Percentiles rank a stretch among this genome's conserved stretches.
Evolutionary conservation across 495 filamentous ascomycete genomes (phyloP).

Genomic region (Pseudevernia furfuracea): DNA sequence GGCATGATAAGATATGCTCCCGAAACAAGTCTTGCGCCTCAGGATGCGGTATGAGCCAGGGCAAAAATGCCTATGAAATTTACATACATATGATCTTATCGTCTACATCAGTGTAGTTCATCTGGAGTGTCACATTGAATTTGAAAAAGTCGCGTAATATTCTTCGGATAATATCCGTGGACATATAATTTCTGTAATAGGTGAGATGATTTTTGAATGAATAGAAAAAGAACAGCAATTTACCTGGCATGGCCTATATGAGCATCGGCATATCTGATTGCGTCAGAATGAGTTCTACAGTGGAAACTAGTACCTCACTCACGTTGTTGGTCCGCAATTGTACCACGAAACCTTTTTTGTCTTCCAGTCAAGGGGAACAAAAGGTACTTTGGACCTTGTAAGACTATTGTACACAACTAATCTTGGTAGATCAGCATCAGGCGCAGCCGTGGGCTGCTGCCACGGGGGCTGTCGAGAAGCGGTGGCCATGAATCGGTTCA

Average conservation of each 20-base stretch:
- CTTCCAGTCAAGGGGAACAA: slow-evolving; percentile 61
- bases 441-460: slow-evolving; percentile 37
- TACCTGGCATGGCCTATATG: slow-evolving; percentile 78
- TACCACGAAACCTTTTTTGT: slow-evolving; percentile 77
- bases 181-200: slow-evolving; percentile 65
- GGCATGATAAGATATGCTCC: neutral
- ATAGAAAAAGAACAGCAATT: neutral
- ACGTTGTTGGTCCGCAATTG: slow-evolving; percentile 86
- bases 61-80: neutral
- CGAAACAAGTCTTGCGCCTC: neutral
- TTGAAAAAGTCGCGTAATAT: slow-evolving; percentile 81
- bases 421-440: slow-evolving; percentile 33
- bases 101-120: slow-evolving; percentile 80
- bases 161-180: slow-evolving; percentile 83
- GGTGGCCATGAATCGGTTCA: slow-evolving; percentile 23
- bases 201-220: neutral
- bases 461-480: slow-evolving; percentile 45
- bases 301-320: slow-evolving; percentile 29
- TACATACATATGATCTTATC: slow-evolving; percentile 4
- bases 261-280: slow-evolving; percentile 47
- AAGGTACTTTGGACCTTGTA: slow-evolving; percentile 61
- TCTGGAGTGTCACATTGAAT: slow-evolving; percentile 81
- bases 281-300: neutral
- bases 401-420: slow-evolving; percentile 69
- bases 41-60: neutral